A percentile compares a stretch with the other conserved stretches of the same genome.
These are phyloP conservation scores for Tephrocybe sp. DNA, from an alignment of 768 basidiomycete genomes.

Conservation along the genomic window DNA sequence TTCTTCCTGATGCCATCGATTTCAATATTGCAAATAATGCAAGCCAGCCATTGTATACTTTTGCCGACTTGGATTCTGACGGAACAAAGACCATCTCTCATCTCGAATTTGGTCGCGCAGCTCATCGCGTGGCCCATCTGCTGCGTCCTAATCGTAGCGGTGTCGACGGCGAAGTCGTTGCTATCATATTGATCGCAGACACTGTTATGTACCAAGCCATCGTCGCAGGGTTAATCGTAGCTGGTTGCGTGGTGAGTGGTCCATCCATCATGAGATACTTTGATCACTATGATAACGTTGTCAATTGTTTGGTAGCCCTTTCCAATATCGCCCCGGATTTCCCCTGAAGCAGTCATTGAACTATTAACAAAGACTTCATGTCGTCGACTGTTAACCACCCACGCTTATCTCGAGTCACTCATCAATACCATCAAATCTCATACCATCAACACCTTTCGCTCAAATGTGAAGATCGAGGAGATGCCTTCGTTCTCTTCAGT, in stretches of 20 bases:
- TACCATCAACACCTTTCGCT: conserved; percentile 23
- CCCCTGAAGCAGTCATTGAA: conserved; percentile 31
- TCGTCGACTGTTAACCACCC: conserved; percentile 35
- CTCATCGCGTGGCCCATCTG: background rate
- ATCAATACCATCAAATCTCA: conserved; percentile 26
- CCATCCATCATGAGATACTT: no score
- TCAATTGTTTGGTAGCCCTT: conserved; percentile 28
- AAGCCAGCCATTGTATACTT: background rate
- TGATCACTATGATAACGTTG: no score
- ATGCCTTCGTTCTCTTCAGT: conserved; percentile 29
- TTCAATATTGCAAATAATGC: background rate
- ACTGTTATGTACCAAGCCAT: background rate
- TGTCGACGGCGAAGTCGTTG: background rate
- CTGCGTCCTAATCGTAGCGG: background rate
- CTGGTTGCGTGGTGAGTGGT: background rate
- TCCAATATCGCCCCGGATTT: conserved; percentile 39
- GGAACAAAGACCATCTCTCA: no score
- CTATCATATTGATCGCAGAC: background rate
- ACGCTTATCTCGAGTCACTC: conserved; percentile 26
- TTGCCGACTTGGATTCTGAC: no score
- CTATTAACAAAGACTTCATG: conserved; percentile 37
- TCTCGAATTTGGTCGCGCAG: no score
- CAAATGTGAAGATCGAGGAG: conserved; percentile 27
- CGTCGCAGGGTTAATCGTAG: background rate
- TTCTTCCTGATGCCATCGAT: background rate